Evolutionary conservation across 495 filamentous ascomycete genomes (phyloP).

Genomic region (Lasiosphaeris hirsuta): DNA sequence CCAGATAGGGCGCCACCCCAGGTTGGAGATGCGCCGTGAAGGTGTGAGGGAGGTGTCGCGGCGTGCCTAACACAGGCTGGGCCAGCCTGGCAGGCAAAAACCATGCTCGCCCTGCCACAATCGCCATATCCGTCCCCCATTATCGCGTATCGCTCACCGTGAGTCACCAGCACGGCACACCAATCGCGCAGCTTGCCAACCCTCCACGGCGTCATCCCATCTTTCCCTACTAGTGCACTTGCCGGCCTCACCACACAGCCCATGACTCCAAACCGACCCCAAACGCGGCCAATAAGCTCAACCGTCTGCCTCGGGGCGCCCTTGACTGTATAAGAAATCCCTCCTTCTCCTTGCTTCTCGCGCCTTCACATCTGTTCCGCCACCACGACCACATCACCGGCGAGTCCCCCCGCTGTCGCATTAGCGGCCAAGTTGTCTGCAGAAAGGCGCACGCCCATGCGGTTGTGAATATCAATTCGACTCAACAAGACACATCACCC

Average conservation of each 20-base stretch:
- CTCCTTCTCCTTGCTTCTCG: constrained; percentile 3
- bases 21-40: too few relatives aligned
- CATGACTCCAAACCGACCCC: constrained; percentile 1
- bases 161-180: constrained; percentile 6
- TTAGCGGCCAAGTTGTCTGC: not conserved
- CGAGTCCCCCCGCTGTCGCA: constrained; percentile 4
- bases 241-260: not conserved
- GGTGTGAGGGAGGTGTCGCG: too few relatives aligned
- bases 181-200: not conserved
- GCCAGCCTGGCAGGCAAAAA: too few relatives aligned
- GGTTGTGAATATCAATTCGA: constrained; percentile 1
- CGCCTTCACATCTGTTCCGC: not conserved
- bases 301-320: not conserved
- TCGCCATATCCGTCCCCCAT: too few relatives aligned
- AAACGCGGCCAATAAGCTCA: not conserved
- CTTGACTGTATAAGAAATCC: constrained; percentile 1
- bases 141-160: not conserved
- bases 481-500: not conserved
- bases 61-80: too few relatives aligned
- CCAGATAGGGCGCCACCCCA: too few relatives aligned
- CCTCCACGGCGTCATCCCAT: constrained; percentile 1
- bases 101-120: constrained; percentile 4
- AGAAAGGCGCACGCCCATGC: constrained; percentile 9
- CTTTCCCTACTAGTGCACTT: not conserved
- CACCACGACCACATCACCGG: constrained; percentile 15